Conservation (phyloP, 1,139 yeast genomes). For the Sugiyamaella neomexicana region DNA sequence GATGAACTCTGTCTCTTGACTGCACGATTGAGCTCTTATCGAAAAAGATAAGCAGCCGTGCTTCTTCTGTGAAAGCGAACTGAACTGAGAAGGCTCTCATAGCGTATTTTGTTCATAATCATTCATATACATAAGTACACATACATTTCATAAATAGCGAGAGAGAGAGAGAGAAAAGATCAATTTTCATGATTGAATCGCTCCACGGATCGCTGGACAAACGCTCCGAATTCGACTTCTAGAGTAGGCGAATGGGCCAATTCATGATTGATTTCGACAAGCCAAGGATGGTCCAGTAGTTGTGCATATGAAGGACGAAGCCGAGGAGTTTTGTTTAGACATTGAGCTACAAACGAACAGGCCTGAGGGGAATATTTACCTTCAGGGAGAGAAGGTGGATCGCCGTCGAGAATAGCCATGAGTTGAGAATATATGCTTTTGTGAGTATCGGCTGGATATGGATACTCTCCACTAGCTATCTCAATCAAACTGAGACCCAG, state of each 20-base stretch:
- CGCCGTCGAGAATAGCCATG: conserved; percentile 95
- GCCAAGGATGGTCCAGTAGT: conserved; percentile 80
- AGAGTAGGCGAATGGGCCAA: conserved; percentile 24
- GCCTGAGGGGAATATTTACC: conserved; percentile 70
- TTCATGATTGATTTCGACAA: conserved; percentile 49
- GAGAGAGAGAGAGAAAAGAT: background rate
- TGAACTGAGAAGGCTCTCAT: background rate
- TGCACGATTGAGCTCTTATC: background rate
- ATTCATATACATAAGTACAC: conserved; percentile 6
- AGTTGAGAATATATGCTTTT: conserved; percentile 88
- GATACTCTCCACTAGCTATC: conserved; percentile 87
- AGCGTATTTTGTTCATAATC: background rate
- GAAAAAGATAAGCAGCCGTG: too few relatives aligned
- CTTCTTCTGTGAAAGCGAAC: too few relatives aligned
- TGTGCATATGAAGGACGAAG: conserved; percentile 80
- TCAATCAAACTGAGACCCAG: conserved; percentile 86
- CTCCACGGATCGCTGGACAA: conserved; percentile 37
- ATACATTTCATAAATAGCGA: background rate
- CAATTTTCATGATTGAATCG: conserved; percentile 14
- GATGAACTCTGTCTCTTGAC: background rate
- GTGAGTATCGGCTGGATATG: conserved; percentile 93
- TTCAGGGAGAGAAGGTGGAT: conserved; percentile 74
- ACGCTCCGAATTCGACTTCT: conserved; percentile 48
- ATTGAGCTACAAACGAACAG: conserved; percentile 71
- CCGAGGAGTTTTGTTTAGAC: conserved; percentile 79